Percentiles rank a stretch among this genome's conserved stretches.
Conservation (phyloP, 148 eudicot species). For the Arctostaphylos glauca region DNA sequence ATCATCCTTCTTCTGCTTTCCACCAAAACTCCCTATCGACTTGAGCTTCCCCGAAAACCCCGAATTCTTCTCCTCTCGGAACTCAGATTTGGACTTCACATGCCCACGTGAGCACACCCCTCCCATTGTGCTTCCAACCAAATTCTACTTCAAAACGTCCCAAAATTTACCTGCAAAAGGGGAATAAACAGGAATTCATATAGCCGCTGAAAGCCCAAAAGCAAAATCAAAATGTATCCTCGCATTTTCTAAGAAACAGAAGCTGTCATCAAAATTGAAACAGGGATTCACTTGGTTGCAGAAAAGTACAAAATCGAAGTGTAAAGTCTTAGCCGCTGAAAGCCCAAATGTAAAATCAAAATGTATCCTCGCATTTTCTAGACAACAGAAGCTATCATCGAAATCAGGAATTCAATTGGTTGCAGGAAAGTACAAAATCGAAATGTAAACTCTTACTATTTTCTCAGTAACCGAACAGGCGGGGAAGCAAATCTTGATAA, state of each 20-base stretch:
- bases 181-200: not conserved
- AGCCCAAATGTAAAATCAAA: no score
- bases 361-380: no score
- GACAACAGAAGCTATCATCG: not conserved
- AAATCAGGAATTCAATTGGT: not conserved
- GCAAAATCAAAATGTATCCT: not conserved
- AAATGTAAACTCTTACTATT: not conserved
- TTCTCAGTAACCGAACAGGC: not conserved
- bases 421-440: not conserved
- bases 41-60: conserved; percentile 52
- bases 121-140: conserved; percentile 40
- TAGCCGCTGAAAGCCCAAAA: not conserved
- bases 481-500: not conserved
- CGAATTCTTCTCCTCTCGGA: conserved; percentile 19
- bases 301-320: not conserved
- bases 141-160: conserved; percentile 7
- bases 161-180: conserved; percentile 6
- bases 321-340: no score
- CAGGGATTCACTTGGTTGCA: not conserved
- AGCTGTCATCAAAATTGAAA: not conserved
- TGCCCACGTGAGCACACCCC: conserved; percentile 47
- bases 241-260: not conserved
- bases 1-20: conserved; percentile 26
- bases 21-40: conserved; percentile 40
- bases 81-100: conserved; percentile 16